Evolutionary conservation across 345 rosid genomes (phyloP), one percentile per base, ranked within the genome.

Genomic region (Lagerstroemia speciosa): DNA sequence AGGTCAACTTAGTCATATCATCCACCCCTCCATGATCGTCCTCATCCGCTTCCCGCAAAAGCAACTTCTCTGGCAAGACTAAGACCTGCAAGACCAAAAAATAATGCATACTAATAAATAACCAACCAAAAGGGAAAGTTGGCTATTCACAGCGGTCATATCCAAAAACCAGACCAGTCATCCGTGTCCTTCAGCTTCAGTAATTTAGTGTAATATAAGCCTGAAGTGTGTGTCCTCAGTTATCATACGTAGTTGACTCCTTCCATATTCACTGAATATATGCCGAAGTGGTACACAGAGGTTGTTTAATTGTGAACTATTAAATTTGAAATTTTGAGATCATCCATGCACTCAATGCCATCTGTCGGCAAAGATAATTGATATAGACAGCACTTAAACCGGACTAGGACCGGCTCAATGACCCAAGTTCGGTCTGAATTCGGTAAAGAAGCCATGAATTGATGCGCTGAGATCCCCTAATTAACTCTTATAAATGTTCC

Each of bases 1-100:
- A 88, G 19, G 96, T 79, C 74, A 93, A 76, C 74, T 93, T 93
- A 0, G 97, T 93, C 99, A 93, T 93, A 79, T 93, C 99, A 77
- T 94, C 99, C 16, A 94, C 97, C 73, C 99, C 99, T 45, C 89
- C 93, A 80, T 80, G 91, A 67, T 91, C 98, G 65, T 92, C 97
- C 5, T 86, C 98, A 2, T 83, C 89, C n/a, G 86, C 87, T 70
- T 89, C 96, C 71, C 96, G 83, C 26, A 76, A 83, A 66, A 78
- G 81, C 74, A 91, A 45, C 82, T 84, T 91, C 67, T 77, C 93
- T 65, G 83, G 77, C 19, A 68, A 46, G 48, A 69, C 84, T 58
- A 73, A 70, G 62, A 89, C 86, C 99, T 94, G 71, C 16, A 6
- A 31, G 14, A 22, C 67, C 17, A 22, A 11, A 45, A 53, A 53